Conservation (phyloP, 169 alveolate species). For the Babesia ovata region DNA sequence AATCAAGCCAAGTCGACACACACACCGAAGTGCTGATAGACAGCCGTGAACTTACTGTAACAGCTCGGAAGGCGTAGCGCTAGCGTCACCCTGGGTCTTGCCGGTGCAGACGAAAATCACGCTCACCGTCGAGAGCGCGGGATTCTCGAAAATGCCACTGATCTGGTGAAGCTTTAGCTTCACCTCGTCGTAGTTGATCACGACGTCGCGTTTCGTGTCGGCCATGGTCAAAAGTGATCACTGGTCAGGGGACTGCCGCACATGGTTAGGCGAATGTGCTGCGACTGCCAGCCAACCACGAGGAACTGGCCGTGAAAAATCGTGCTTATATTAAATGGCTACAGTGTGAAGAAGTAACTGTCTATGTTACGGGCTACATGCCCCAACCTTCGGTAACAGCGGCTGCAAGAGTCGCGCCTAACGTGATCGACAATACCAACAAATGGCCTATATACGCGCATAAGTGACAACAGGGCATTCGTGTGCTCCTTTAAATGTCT, state of each 20-base stretch:
- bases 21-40: background rate
- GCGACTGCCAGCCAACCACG: background rate
- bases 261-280: constrained; percentile 2
- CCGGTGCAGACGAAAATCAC: constrained; percentile 66
- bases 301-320: no score
- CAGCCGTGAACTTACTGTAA: constrained; percentile 46
- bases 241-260: constrained; percentile 23
- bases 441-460: no score
- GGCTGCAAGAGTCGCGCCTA: no score
- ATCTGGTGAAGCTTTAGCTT: constrained; percentile 46
- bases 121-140: constrained; percentile 29
- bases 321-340: no score
- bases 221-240: constrained; percentile 47
- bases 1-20: background rate
- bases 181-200: constrained; percentile 63
- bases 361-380: no score
- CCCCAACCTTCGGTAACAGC: no score
- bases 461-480: no score
- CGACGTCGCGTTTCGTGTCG: constrained; percentile 60
- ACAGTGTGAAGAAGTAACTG: no score
- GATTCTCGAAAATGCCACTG: constrained; percentile 27
- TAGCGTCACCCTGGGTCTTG: constrained; percentile 61
- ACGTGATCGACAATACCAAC: no score
- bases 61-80: constrained; percentile 67
- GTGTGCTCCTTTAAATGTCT: no score